phyloP scores from a whole-genome alignment of 2,329 filamentous ascomycete species.

The Hortaea werneckii region DNA sequence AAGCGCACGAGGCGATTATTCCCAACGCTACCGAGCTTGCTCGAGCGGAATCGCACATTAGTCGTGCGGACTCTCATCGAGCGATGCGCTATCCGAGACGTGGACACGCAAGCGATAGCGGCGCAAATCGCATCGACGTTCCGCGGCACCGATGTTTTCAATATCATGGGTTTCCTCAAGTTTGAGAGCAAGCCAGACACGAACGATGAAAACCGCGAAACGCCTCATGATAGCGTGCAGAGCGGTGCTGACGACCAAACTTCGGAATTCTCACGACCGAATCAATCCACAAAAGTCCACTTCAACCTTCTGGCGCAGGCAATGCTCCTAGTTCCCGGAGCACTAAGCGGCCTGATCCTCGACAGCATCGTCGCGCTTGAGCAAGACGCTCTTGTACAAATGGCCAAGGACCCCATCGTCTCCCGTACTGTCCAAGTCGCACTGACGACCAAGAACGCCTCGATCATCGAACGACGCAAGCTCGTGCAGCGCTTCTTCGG shows the following conservation, averaged over 20 bases:
- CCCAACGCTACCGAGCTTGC: constrained; percentile 61
- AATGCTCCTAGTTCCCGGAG: constrained; percentile 65
- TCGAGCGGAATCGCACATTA: constrained; percentile 65
- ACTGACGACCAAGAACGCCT: constrained; percentile 44
- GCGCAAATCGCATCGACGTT: constrained; percentile 49
- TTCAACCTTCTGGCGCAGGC: constrained; percentile 78
- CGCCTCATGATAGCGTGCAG: constrained; percentile 7
- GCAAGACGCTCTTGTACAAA: constrained; percentile 43
- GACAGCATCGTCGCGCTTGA: constrained; percentile 42
- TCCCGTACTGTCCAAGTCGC: constrained; percentile 57
- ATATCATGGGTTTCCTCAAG: constrained; percentile 50
- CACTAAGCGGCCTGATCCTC: constrained; percentile 61
- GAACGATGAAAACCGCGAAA: constrained; percentile 7
- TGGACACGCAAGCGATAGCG: constrained; percentile 47
- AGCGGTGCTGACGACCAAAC: constrained; percentile 6
- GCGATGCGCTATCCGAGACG: constrained; percentile 59
- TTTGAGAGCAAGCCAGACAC: constrained; percentile 33
- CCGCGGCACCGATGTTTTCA: constrained; percentile 39
- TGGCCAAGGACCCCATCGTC: constrained; percentile 52
- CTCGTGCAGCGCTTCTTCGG: constrained; percentile 55
- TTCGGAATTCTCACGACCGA: constrained; percentile 12
- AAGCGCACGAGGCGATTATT: constrained; percentile 60
- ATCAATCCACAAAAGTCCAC: constrained; percentile 36
- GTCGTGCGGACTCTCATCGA: constrained; percentile 77
- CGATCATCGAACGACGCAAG: constrained; percentile 50